phyloP scores from a whole-genome alignment of 2,329 filamentous ascomycete genomes.

The Arthrobotrys entomopaga region DNA sequence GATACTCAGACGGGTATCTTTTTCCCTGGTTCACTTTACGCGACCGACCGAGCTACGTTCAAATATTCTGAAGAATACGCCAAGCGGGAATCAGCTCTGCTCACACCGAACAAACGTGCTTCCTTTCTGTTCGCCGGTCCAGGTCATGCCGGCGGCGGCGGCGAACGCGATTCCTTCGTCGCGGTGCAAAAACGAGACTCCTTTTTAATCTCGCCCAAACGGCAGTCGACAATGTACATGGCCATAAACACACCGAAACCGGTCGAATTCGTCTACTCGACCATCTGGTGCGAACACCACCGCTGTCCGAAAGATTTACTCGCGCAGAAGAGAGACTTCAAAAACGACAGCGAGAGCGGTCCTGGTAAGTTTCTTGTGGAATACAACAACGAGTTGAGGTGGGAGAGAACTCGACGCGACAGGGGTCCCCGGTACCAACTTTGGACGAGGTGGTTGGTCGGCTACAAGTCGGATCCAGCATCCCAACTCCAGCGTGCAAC shows the following conservation, averaged over 20 bases:
- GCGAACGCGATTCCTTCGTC: constrained; percentile 33
- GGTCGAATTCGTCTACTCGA: constrained; percentile 46
- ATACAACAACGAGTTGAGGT: constrained; percentile 41
- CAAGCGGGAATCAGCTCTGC: constrained; percentile 28
- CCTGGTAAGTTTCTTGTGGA: constrained; percentile 40
- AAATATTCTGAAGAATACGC: constrained; percentile 32
- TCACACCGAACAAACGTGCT: constrained; percentile 34
- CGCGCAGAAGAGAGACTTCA: constrained; percentile 34
- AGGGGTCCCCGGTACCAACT: constrained; percentile 49
- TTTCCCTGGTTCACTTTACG: constrained; percentile 41
- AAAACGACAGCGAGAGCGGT: constrained; percentile 22
- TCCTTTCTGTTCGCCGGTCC: constrained; percentile 17
- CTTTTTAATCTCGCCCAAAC: constrained; percentile 33
- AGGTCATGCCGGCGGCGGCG: neutral
- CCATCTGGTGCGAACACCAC: constrained; percentile 54
- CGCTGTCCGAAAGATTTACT: constrained; percentile 40
- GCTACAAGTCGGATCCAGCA: constrained; percentile 48
- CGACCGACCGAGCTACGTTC: constrained; percentile 29
- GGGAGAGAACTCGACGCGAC: constrained; percentile 42
- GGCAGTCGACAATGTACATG: constrained; percentile 36
- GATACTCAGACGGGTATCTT: constrained; percentile 50
- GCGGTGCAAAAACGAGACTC: constrained; percentile 31
- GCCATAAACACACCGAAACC: constrained; percentile 36
- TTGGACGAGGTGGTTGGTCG: constrained; percentile 53
- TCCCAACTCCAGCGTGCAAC: constrained; percentile 31